Evolutionary conservation across 208 protist species (phyloP), one percentile per base, ranked within the genome.

Genomic region (Strigomonas galati): DNA sequence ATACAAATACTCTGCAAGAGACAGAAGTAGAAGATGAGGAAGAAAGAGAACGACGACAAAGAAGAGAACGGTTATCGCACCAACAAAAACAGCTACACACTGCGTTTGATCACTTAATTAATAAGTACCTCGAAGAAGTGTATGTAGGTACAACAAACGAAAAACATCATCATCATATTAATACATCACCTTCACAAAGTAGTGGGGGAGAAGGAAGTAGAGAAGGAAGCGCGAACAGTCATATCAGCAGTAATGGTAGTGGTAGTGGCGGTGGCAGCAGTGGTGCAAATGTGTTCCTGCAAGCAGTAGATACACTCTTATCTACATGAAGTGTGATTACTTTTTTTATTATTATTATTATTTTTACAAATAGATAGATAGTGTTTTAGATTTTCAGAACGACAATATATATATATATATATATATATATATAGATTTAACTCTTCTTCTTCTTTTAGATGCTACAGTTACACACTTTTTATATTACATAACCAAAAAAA

Each of bases 131-230:
- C n/a, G n/a, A n/a, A n/a, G n/a, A n/a, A n/a, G n/a, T n/a, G n/a
- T n/a, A n/a, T n/a, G n/a, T n/a, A n/a, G n/a, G n/a, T n/a, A n/a
- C n/a, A n/a, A n/a, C 14, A 14, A 49, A 49, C 43, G 43, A 49
- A 14, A 49, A 49, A 14, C 43, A 49, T 19, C 43, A 49, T 19
- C 43, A 49, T 21, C 23, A 60, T 12, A 60, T 60, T n/a, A 9
- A 60, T 32, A 44, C 21, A 44, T 60, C 28, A n/a, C 19, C 43
- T 32, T 27, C 55, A 61, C n/a, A 44, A 14, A 44, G 37, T 44
- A 40, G 35, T 10, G 35, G 10, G 7, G 35, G 35, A 4, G 7
- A 40, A 10, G 35, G 7, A 10, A 40, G 35, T 10, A 4, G 35
- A 4, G 35, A 40, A 10, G 35, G 35, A 10, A 40, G 35, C 35